These are phyloP conservation scores for Amphicarpaea edgeworthii DNA, from an alignment of 306 rosid species.

Conservation along the genomic window DNA sequence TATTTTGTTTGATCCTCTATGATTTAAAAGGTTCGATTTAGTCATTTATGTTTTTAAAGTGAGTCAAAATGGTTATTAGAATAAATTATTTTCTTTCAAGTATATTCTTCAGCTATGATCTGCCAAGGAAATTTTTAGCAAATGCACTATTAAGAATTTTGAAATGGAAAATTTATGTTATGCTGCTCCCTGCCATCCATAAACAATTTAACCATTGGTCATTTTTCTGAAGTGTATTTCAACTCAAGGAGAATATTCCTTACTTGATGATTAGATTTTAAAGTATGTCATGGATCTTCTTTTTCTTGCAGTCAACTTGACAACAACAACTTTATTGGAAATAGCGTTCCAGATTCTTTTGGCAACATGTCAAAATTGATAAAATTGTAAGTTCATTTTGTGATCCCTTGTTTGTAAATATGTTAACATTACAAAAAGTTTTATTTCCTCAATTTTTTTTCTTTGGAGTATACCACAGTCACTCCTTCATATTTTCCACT, in stretches of 20 bases:
- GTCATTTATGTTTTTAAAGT: too few species aligned
- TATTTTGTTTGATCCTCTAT: too few species aligned
- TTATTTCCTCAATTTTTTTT: not conserved
- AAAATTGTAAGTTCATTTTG: conserved; percentile 77
- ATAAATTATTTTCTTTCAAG: not conserved
- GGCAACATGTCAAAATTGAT: conserved; percentile 61
- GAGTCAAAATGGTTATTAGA: too few species aligned
- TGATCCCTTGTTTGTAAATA: conserved; percentile 19
- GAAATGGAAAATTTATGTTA: not conserved
- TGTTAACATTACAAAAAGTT: conserved; percentile 7
- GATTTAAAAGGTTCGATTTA: too few species aligned
- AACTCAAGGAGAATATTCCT: not conserved
- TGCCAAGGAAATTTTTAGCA: not conserved
- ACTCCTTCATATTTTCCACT: not conserved
- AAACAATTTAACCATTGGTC: not conserved
- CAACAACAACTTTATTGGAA: conserved; percentile 82
- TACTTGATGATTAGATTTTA: not conserved
- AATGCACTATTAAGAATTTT: too few species aligned
- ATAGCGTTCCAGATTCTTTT: conserved; percentile 71
- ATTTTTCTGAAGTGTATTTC: too few species aligned
- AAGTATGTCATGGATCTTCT: conserved; percentile 28
- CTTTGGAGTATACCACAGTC: not conserved
- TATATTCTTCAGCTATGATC: not conserved
- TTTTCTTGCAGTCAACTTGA: conserved; percentile 81
- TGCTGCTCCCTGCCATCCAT: not conserved